Evolutionary conservation across 225 moss, liverwort and hornwort genomes (phyloP), one percentile per base, ranked within the genome.

Genomic region (Takakia lepidozioides): DNA sequence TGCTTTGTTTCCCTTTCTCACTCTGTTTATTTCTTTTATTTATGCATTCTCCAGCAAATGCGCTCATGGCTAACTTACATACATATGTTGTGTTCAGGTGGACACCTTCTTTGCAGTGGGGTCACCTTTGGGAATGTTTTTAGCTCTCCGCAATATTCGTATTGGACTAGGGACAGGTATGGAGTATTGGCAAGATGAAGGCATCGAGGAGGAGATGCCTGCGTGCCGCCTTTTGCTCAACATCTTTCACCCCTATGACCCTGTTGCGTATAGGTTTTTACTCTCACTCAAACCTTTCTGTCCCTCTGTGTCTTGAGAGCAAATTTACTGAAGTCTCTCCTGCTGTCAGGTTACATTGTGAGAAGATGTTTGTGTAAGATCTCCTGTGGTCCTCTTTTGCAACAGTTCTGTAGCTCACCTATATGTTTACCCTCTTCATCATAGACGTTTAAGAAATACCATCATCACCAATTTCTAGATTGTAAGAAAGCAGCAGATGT

Each of bases 71-170:
- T 34, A 2, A 37, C 22, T 23, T 36, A 20, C 28, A 19, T n/a
- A 35, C 5, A 17, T 5, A 16, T 34, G 3, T 47, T 54, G 21
- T 58, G 40, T 35, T 32, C 85, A 98, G 98, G 98, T 91, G 10
- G 98, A 98, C 60, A 98, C 98, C 14, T 98, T 98, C 51, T 98
- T 81, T 60, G 85, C 98, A 29, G 91, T 98, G 39, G 98, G 98
- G 14, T 98, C 98, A 52, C 98, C 98, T 3, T 85, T 98, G 24
- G 91, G 98, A 63, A 87, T 98, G 59, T 98, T 98, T 63, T 68
- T 98, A 64, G 87, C 98, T 29, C 72, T 98, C 48, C 82, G 91
- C 43, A 98, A 98, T 52, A 83, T 98, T 56, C 98, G 98, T 30
- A 80, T 91, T 54, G 98, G 98, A 34, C 57, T 68, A 80, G 98